Conservation (phyloP, 2,329 filamentous ascomycete species). For the Botryotinia narcissicola region DNA sequence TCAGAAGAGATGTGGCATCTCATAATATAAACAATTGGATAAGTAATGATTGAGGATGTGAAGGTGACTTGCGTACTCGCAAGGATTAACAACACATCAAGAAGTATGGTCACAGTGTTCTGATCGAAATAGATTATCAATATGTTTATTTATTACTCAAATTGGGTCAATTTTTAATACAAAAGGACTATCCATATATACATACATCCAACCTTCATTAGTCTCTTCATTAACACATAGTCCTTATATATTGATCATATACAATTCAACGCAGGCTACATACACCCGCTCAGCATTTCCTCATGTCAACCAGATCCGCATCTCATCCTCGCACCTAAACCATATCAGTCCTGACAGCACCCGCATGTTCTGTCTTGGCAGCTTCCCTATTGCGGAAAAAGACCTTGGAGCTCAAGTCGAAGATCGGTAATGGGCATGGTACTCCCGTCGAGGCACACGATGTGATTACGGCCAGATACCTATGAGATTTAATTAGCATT, state of each 20-base stretch:
- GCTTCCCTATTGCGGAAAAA: slow-evolving; percentile 18
- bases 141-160: not conserved
- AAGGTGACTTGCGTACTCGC: not conserved
- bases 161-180: not conserved
- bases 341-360: slow-evolving; percentile 1
- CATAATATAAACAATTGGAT: not conserved
- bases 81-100: not conserved
- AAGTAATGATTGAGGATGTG: not conserved
- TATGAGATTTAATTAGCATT: not conserved
- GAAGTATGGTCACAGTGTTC: not conserved
- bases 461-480: slow-evolving; percentile 23
- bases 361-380: slow-evolving; percentile 21
- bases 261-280: not conserved
- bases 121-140: not conserved
- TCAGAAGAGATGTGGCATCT: not conserved
- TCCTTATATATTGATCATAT: not conserved
- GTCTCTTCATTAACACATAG: not conserved
- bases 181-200: not conserved
- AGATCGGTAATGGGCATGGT: slow-evolving; percentile 25
- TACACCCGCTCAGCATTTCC: not conserved
- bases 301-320: not conserved
- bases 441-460: slow-evolving; percentile 24
- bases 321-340: not conserved
- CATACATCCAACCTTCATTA: not conserved
- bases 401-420: slow-evolving; percentile 21